Evolutionary conservation across 2,329 filamentous ascomycete species (phyloP).

Genomic region (Aspergillus arachidicola): DNA sequence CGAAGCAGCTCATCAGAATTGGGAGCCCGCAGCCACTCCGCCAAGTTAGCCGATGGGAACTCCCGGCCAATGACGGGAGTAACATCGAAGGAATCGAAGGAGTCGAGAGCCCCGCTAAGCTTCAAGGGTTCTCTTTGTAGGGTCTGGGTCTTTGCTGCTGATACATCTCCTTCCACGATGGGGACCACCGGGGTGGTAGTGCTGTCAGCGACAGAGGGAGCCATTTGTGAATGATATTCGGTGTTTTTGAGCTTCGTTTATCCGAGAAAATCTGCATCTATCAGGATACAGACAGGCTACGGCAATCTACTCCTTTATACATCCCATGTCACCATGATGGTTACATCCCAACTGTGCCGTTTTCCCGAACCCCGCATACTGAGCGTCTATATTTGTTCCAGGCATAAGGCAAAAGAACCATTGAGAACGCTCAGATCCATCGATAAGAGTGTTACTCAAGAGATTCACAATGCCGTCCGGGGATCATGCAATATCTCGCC

Average conservation of each 20-base stretch:
- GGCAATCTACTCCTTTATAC: not conserved
- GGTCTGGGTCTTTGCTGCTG: slow-evolving; percentile 15
- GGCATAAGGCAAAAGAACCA: not conserved
- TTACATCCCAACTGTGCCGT: not conserved
- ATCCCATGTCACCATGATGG: not conserved
- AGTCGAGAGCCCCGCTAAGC: slow-evolving; percentile 44
- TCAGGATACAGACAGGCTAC: not conserved
- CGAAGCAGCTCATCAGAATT: slow-evolving; percentile 39
- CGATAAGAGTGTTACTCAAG: not conserved
- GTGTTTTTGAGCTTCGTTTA: not conserved
- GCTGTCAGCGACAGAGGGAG: slow-evolving; percentile 23
- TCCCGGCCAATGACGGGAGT: slow-evolving; percentile 57
- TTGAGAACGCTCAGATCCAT: not conserved
- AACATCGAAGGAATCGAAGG: slow-evolving; percentile 51
- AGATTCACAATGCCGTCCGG: slow-evolving; percentile 14
- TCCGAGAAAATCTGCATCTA: not conserved
- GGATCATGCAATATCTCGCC: slow-evolving; percentile 19
- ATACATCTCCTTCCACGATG: slow-evolving; percentile 17
- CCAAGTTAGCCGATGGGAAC: slow-evolving; percentile 46
- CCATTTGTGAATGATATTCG: slow-evolving; percentile 16
- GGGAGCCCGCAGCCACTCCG: slow-evolving; percentile 51
- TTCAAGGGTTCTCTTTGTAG: slow-evolving; percentile 37
- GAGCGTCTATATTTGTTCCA: not conserved
- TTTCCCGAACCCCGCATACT: not conserved
- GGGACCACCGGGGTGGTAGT: slow-evolving; percentile 18